These are phyloP conservation scores for Canavalia ensiformis DNA, from an alignment of 306 rosid species.

Conservation along the genomic window DNA sequence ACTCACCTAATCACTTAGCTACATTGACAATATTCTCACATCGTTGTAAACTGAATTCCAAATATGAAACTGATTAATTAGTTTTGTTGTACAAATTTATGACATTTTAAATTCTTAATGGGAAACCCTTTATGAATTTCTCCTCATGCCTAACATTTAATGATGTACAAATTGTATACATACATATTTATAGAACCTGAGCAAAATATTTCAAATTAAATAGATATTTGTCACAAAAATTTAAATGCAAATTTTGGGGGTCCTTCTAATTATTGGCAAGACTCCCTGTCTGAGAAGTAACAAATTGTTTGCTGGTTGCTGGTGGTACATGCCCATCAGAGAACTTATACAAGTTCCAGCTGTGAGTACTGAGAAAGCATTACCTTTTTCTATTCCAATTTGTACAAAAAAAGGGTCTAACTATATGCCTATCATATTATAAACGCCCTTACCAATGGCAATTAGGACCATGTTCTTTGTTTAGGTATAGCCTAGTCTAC, in stretches of 20 bases:
- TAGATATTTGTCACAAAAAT: conserved; percentile 1
- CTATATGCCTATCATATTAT: neutral
- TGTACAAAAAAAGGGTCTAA: conserved; percentile 1
- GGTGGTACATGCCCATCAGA: conserved; percentile 25
- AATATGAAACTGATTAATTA: too few species aligned
- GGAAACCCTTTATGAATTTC: neutral
- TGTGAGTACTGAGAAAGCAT: conserved; percentile 26
- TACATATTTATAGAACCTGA: neutral
- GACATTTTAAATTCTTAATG: too few species aligned
- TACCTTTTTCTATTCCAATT: conserved; percentile 1
- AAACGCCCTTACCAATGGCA: conserved; percentile 7
- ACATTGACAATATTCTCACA: too few species aligned
- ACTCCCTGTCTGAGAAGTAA: neutral
- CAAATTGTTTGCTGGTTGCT: neutral
- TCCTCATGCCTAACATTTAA: neutral
- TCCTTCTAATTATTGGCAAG: neutral
- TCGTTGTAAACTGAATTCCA: too few species aligned
- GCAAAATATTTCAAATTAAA: neutral
- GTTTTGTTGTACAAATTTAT: neutral
- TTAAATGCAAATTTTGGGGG: neutral
- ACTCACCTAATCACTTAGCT: too few species aligned
- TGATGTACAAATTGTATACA: neutral
- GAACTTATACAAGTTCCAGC: conserved; percentile 7
- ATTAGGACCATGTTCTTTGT: neutral
- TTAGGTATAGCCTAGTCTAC: neutral